Evolutionary conservation across 2,329 filamentous ascomycete genomes (phyloP), one percentile per base, ranked within the genome.

Genomic region (Fusarium pseudoanthophilum): DNA sequence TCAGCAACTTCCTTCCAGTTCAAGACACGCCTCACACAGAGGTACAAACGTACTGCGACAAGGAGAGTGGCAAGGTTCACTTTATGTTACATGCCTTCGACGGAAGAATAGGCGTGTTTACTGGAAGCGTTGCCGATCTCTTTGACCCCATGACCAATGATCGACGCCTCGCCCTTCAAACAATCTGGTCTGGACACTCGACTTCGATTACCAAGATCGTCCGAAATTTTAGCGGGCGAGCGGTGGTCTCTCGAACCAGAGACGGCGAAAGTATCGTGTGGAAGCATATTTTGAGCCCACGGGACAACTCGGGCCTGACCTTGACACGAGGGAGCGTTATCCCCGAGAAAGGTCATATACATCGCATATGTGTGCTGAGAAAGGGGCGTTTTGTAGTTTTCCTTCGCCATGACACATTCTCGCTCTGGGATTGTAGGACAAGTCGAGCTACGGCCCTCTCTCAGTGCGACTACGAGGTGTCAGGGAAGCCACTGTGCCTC

Each of bases 11-110:
- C 40, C 45, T 83, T 15, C 65, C 72, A 3, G 37, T 72, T 11
- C 57, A 71, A 40, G 73, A 76, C 48, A 62, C 64, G 14, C 76
- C 67, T 28, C 88, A 95, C 79, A 88, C 91, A 18, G 92, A 93
- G 76, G 89, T 95, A 49, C 88, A 91, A 78, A 89, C 89, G 48
- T 97, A 95, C 78, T 95, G 92, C 78, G 90, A 92, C 66, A 87
- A 86, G 61, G 83, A 85, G 6, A 87, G 87, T 10, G 91, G 92
- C 13, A 88, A 89, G 46, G 85, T 97, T 40, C 90, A 91, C 53
- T 82, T 99, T 28, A 84, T 98, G 18, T 84, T 94, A 10, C 95
- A 99, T 80, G 91, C 93, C 73, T 95, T 97, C 75, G 92, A 96
- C 78, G 95, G 95, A 15, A 89, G 90, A 65, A 91, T 99, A 70